Evolutionary conservation across 164 flowering plant genomes (phyloP).

Genomic region (Vitis rupestris): DNA sequence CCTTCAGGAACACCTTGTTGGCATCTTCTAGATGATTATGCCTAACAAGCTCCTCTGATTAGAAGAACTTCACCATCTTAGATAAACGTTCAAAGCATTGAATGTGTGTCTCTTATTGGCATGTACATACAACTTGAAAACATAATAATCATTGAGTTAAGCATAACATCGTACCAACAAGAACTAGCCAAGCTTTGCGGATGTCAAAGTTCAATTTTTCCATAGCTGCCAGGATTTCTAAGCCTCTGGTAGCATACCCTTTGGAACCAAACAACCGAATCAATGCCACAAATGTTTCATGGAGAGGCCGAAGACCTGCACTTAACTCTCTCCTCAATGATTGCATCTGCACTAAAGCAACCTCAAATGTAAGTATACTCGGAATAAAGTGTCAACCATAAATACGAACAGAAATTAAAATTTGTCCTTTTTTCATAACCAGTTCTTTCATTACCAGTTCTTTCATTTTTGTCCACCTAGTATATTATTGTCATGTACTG

Average conservation of each 20-base stretch:
- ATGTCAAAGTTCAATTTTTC: constrained; percentile 84
- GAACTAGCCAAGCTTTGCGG: constrained; percentile 85
- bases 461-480: no score
- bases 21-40: constrained; percentile 72
- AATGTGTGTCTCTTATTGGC: no score
- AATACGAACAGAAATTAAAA: background rate
- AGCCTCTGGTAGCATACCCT: constrained; percentile 71
- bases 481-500: no score
- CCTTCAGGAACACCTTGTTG: constrained; percentile 82
- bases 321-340: constrained; percentile 80
- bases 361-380: background rate
- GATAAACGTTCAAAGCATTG: background rate
- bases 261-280: constrained; percentile 82
- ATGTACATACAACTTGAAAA: background rate
- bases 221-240: constrained; percentile 92
- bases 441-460: no score
- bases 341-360: constrained; percentile 65
- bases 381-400: background rate
- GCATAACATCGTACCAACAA: constrained; percentile 55
- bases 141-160: background rate
- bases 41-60: constrained; percentile 81
- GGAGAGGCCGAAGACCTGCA: constrained; percentile 83
- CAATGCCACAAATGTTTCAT: constrained; percentile 82
- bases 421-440: no score
- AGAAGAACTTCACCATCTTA: constrained; percentile 17